Conservation (phyloP, 2,329 filamentous ascomycete genomes). For the Cercospora janseana region DNA sequence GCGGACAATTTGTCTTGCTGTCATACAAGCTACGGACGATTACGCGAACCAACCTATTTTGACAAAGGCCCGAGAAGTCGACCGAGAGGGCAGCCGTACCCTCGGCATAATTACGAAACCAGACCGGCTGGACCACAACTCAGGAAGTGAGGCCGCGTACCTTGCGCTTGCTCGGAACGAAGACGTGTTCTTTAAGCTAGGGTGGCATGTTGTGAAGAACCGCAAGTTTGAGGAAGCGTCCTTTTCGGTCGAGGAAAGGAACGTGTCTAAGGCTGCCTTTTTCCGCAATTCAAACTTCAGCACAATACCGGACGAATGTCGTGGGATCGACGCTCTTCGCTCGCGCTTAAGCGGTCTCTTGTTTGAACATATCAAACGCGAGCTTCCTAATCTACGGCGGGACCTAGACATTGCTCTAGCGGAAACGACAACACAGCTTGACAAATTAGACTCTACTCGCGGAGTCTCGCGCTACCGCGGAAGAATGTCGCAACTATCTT, state of each 20-base stretch:
- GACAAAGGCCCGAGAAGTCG: slow-evolving; percentile 38
- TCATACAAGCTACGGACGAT: slow-evolving; percentile 45
- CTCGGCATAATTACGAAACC: slow-evolving; percentile 40
- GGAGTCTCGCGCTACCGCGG: background rate
- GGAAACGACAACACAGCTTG: background rate
- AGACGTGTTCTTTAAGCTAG: background rate
- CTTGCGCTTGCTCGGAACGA: background rate
- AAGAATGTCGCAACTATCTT: background rate
- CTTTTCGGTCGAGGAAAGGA: background rate
- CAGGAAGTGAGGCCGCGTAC: slow-evolving; percentile 2
- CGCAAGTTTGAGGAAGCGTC: no score
- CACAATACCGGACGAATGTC: background rate
- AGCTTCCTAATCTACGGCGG: background rate
- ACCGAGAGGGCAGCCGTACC: slow-evolving; percentile 32
- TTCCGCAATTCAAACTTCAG: background rate
- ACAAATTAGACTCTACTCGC: background rate
- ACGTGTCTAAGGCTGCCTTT: background rate
- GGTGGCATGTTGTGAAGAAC: slow-evolving; percentile 18
- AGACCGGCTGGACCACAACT: slow-evolving; percentile 29
- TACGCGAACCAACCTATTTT: slow-evolving; percentile 47
- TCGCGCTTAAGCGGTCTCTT: slow-evolving; percentile 5
- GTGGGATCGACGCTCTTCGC: slow-evolving; percentile 1
- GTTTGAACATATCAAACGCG: background rate
- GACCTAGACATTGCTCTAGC: background rate
- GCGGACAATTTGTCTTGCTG: slow-evolving; percentile 43